A percentile compares a stretch with the other conserved stretches of the same genome.
phyloP scores from a whole-genome alignment of 2,329 filamentous ascomycete species.

The Beauveria australis region DNA sequence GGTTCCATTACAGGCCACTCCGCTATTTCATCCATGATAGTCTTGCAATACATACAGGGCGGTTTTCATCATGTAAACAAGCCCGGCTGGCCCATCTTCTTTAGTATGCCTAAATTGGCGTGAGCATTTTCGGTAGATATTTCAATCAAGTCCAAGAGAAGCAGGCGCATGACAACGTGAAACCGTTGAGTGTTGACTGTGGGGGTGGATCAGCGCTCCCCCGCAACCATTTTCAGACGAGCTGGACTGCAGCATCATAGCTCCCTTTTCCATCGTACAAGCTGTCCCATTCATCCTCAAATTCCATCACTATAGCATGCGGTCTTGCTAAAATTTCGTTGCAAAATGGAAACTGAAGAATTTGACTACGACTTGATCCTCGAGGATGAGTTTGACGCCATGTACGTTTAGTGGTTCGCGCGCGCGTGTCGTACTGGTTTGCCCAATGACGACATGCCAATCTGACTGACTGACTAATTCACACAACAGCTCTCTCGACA shows the following conservation, averaged over 20 bases:
- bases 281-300: not conserved
- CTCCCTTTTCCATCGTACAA: not conserved
- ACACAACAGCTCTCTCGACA: conserved; percentile 28
- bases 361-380: conserved; percentile 34
- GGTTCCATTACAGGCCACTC: no score
- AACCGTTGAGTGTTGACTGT: not conserved
- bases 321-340: not conserved
- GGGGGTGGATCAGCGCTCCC: not conserved
- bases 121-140: no score
- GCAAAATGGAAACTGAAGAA: conserved; percentile 13
- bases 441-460: not conserved
- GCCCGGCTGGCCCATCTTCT: no score
- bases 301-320: not conserved
- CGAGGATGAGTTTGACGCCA: conserved; percentile 47
- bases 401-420: conserved; percentile 31
- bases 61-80: no score
- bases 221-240: not conserved
- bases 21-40: no score
- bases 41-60: no score
- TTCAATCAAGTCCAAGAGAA: no score
- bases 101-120: no score
- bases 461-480: not conserved
- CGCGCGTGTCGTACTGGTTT: not conserved
- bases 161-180: no score
- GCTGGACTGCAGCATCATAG: not conserved